Evolutionary conservation across 345 rosid species (phyloP), one percentile per base, ranked within the genome.

Genomic region (Barbarea vulgaris): DNA sequence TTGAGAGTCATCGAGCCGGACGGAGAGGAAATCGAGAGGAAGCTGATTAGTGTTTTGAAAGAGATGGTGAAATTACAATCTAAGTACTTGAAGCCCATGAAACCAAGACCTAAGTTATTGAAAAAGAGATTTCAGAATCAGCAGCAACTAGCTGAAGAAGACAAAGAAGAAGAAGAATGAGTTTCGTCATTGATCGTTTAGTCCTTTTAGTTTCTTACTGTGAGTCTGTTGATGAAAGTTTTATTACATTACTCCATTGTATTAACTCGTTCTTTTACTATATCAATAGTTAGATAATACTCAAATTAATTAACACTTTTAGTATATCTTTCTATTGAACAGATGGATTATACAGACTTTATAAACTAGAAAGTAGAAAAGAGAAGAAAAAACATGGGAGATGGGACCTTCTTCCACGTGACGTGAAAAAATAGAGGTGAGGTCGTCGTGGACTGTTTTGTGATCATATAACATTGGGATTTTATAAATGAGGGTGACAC

Each of bases 51-150:
- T 78, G 82, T 87, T 4, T 25, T 93, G 86, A 89, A 78, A 74
- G 98, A 93, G 85, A 83, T 86, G 94, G 96, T 89, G 51, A 85
- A 85, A 12, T 65, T 91, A 52, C 97, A 93, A 70, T 84, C 94
- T 77, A 83, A 80, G 57, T 91, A 77, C 73, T 81, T 93, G 85
- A 91, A 85, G 83, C 96, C 94, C 3, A 64, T 81, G 56, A 85
- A 82, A 36, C 94, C 87, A 27, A 86, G 94, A 77, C 81, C 85
- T 6, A 93, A 85, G 83, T 11, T 88, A 69, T 47, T 74, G 72
- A 89, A 89, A 79, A 80, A 86, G 73, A 74, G 30, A 51, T 81
- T 69, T 33, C 78, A 56, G 19, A 70, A 14, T 58, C 57, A 79
- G 47, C 30, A 58, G 63, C 39, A 59, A 62, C 36, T 24, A 2